A percentile compares a stretch with the other conserved stretches of the same genome.
These are phyloP conservation scores for Omphalea diandra DNA, from an alignment of 441 rosid species.

Conservation along the genomic window DNA sequence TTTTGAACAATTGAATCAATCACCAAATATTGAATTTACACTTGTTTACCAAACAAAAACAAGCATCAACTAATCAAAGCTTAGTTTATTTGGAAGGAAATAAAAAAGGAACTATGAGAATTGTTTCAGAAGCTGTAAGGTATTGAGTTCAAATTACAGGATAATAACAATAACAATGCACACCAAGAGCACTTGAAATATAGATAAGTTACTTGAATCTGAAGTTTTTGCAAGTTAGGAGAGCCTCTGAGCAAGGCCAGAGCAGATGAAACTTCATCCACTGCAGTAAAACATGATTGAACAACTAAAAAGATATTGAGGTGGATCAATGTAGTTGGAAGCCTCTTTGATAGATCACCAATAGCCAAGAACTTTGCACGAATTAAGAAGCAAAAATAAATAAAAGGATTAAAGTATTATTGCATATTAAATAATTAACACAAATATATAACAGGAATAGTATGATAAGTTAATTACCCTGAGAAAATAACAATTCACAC, in stretches of 20 bases:
- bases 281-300: background rate
- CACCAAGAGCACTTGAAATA: no score
- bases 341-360: background rate
- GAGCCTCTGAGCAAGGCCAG: background rate
- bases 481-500: background rate
- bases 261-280: background rate
- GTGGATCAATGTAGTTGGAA: background rate
- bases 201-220: background rate
- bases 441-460: no score
- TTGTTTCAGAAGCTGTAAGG: no score
- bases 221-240: conserved; percentile 4
- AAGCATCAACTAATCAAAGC: no score
- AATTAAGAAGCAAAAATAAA: background rate
- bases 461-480: background rate
- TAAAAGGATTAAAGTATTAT: background rate
- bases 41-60: no score
- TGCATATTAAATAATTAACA: background rate
- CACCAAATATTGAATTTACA: no score
- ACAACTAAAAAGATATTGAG: background rate
- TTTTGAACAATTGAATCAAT: no score
- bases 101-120: no score
- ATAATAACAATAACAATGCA: no score
- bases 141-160: no score
- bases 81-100: no score
- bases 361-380: background rate